Evolutionary conservation across 2,329 filamentous ascomycete genomes (phyloP), one percentile per base, ranked within the genome.

Genomic region (Pseudovirgaria hyperparasitica): DNA sequence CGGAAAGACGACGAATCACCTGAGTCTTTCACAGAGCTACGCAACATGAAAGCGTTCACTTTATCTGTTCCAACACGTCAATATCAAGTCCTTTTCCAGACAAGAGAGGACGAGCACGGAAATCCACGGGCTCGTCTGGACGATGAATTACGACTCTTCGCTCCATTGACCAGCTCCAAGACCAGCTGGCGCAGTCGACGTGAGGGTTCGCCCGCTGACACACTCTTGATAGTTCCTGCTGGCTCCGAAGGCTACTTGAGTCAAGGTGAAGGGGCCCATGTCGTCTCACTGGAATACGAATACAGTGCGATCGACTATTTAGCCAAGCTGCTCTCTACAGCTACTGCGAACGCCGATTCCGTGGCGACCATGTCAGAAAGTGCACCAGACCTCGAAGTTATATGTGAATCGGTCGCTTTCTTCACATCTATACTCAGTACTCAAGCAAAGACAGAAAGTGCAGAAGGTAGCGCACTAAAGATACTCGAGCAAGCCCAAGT

Each of bases 231-330:
- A 20, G n/a, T 20, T 20, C 71, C 74, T 3, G 60, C 62, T 5
- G 72, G 73, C n/a, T 78, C 76, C 1, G 57, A 63, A 24, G 81
- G 80, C 2, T 67, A 71, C 8, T 80, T 93, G 33, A 65, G 92
- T 26, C 82, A 77, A 6, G 81, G 92, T 39, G 43, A 38, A 11
- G 70, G 70, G n/a, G 74, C 70, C 21, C 77, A 80, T 23, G 72
- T 80, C 26, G 77, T 87, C 9, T 68, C 82, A 15, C 67, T 80
- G 42, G 73, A 64, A 30, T 64, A 84, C 46, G 60, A 69, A 13
- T 86, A 92, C 51, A 92, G 84, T 5, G 76, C 75, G 3, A 57
- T 94, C 22, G 75, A 77, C 9, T 77, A 92, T 32, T 63, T 94
- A 22, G 82, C 82, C 18, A 79, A 78, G 40, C 71, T 78, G 18